Base-by-base conservation (phyloP, 2,329 filamentous ascomycete species). In the Rhynchosporium graminicola region DNA sequence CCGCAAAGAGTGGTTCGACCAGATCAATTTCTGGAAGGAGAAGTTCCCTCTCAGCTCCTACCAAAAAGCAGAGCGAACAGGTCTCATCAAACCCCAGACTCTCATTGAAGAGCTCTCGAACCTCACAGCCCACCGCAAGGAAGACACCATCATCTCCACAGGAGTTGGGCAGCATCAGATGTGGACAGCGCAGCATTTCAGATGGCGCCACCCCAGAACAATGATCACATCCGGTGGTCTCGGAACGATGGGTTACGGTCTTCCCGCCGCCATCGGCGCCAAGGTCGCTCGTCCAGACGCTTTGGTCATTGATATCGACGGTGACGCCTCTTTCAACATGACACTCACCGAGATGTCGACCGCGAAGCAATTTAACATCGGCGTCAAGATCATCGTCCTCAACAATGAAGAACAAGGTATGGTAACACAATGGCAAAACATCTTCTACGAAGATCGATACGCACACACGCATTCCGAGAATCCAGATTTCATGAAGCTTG, bases 251-350 rank as follows among this genome's bases (percentile, higher is more conserved):
- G 95, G 95, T 63, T 98, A 85, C 78, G 95, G 95, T 74, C 86
- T 99, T 48, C 95, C 95, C 29, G 91, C 93, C 29, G 93, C 95
- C 66, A 98, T 98, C 68, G 95, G 95, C 66, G 93, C 92, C 72
- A 97, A 97, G 82, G 94, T 97, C 56, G 90, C 87, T 20, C 82
- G 83, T 51, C 88, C 88, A 3, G 75, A 75, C 28, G 69, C 69
- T 40, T 68, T 75, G 57, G 94, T 98, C 64, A 87, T 98, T 63
- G 94, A 98, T 76, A 96, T 98, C 72, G 95, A 99, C 75, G 95
- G 95, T 66, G 95, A 98, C 76, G 95, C 94, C n/a, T 97, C 93
- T 3, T 98, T 99, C 82, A 91, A 92, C 83, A 98, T 99, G 95
- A 98, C 95, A 5, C 83, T 97, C 63, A 97, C 94, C 1, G 95